Conservation (phyloP, 2,329 filamentous ascomycete species). For the Alternaria sp. region DNA sequence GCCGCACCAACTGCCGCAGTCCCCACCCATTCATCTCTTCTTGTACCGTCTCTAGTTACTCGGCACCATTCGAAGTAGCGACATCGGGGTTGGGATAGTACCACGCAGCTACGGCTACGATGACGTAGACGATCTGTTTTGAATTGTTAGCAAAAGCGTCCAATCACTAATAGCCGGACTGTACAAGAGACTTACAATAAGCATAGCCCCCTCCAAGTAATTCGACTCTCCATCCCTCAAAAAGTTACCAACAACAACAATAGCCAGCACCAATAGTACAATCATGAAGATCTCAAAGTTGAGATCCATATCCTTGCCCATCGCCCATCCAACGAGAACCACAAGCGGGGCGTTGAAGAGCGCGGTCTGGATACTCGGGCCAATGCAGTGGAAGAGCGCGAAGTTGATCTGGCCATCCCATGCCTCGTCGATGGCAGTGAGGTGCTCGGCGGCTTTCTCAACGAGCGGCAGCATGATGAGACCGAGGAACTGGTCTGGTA, state of each 20-base stretch:
- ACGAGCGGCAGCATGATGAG: conserved; percentile 81
- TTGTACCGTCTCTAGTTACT: neutral
- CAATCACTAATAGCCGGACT: no score
- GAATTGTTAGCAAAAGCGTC: neutral
- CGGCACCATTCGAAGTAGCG: conserved; percentile 32
- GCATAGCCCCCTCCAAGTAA: conserved; percentile 84
- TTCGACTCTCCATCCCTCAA: conserved; percentile 87
- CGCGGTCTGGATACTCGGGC: conserved; percentile 86
- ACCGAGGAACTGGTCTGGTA: conserved; percentile 64
- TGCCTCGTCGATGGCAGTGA: conserved; percentile 83
- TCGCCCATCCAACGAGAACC: conserved; percentile 81
- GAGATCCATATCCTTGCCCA: conserved; percentile 73
- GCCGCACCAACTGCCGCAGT: neutral
- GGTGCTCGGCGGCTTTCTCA: conserved; percentile 85
- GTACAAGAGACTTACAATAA: conserved; percentile 60
- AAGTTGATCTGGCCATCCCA: conserved; percentile 85
- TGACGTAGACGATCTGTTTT: conserved; percentile 63
- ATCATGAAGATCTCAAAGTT: conserved; percentile 91
- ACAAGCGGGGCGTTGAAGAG: conserved; percentile 86
- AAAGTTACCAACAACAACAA: conserved; percentile 87
- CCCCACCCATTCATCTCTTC: fast-evolving
- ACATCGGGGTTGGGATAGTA: conserved; percentile 64
- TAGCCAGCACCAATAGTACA: conserved; percentile 78
- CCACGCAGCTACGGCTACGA: conserved; percentile 66
- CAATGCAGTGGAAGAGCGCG: conserved; percentile 83